These are phyloP conservation scores for Fusarium sublunatum DNA, from an alignment of 2,329 filamentous ascomycete genomes.

Conservation along the genomic window DNA sequence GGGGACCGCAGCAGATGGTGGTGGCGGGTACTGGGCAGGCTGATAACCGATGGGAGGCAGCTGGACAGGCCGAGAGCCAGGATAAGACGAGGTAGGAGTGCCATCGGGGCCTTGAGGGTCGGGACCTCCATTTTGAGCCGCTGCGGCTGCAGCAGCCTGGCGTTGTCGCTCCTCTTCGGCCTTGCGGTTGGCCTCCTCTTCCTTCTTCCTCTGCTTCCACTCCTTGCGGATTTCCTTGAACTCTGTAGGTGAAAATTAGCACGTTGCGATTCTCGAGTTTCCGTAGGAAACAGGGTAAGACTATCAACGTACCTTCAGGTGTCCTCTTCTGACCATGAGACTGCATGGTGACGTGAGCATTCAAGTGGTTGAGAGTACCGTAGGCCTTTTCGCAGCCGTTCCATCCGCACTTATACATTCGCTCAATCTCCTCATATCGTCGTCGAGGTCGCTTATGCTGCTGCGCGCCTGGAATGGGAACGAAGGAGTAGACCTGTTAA, in stretches of 20 bases:
- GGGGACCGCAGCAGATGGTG: constrained; percentile 63
- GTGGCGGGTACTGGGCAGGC: constrained; percentile 73
- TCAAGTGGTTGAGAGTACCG: constrained; percentile 95
- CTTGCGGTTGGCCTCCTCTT: constrained; percentile 73
- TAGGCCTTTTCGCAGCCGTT: constrained; percentile 99
- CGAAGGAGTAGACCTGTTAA: constrained; percentile 93
- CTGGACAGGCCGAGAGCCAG: constrained; percentile 69
- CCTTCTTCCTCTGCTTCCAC: constrained; percentile 99
- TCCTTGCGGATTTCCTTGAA: constrained; percentile 99
- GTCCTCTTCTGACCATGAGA: constrained; percentile 94
- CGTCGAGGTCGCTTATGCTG: constrained; percentile 95
- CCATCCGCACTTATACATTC: constrained; percentile 99
- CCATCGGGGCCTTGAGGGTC: constrained; percentile 59
- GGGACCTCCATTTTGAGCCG: constrained; percentile 61
- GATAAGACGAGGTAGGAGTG: constrained; percentile 64
- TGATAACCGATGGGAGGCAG: constrained; percentile 82
- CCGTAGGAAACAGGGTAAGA: neutral
- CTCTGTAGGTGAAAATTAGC: constrained; percentile 67
- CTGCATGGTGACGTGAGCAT: constrained; percentile 99
- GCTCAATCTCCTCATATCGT: constrained; percentile 97
- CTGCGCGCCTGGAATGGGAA: constrained; percentile 94
- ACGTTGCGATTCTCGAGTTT: neutral
- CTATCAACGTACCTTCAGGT: constrained; percentile 82
- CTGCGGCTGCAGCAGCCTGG: constrained; percentile 62
- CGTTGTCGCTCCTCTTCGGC: constrained; percentile 85